Conservation (phyloP, 257 asterid species). For the Apocynum venetum region DNA sequence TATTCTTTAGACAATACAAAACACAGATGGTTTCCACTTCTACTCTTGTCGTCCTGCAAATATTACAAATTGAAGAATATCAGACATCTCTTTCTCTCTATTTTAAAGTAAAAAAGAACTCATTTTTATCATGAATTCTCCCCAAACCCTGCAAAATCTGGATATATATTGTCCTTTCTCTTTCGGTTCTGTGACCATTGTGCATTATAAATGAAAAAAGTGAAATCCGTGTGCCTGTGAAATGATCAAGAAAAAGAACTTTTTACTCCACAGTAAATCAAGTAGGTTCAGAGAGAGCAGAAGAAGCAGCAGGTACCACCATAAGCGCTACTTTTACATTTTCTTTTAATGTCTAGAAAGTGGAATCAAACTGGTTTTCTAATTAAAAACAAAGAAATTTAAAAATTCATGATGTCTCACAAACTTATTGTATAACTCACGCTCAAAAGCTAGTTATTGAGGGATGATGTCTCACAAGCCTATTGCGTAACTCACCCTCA, state of each 20-base stretch:
- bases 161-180: constrained; percentile 3
- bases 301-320: background rate
- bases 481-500: no score
- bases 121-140: background rate
- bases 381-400: no score
- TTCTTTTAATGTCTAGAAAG: background rate
- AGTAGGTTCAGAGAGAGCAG: background rate
- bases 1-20: constrained; percentile 10
- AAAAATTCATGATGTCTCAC: no score
- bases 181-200: background rate
- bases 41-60: constrained; percentile 5
- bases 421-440: no score
- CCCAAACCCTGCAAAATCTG: constrained; percentile 9
- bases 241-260: background rate
- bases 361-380: background rate
- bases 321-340: background rate
- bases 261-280: background rate
- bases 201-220: background rate
- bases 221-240: background rate
- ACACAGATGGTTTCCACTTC: constrained; percentile 8
- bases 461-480: no score
- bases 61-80: background rate
- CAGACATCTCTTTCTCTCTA: background rate
- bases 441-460: no score
- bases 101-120: background rate